Evolutionary conservation across 306 rosid species (phyloP), one percentile per base, ranked within the genome.

Genomic region (Abrus precatorius): DNA sequence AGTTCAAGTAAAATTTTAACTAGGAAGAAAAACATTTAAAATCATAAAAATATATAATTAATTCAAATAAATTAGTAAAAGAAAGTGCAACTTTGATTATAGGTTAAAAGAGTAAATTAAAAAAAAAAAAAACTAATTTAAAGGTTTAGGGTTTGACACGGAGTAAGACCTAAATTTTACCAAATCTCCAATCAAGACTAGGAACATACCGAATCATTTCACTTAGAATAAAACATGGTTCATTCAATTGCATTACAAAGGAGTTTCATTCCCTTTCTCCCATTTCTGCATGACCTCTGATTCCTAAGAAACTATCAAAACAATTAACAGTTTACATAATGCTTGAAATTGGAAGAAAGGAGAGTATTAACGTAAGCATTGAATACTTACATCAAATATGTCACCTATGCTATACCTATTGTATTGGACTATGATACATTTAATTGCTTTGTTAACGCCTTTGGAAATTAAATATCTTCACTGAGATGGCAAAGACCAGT

Each of bases 391-490:
- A 38, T 14, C 43, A 20, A 20, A 50, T 29, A n/a, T 29, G 13
- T 62, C 0, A 59, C 29, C 6, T 63, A 29, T 2, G 3, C 55
- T 2, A 20, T 9, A 47, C 9, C 45, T 59, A 53, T 36, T 2
- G 20, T 20, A 11, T 54, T 5, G 50, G 14, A 48, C 32, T 52
- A 71, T 52, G 50, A 33, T 64, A 73, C 67, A 47, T 66, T 45
- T 68, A 67, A 48, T 28, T 49, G 34, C 9, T 3, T 2, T 36
- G 60, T 34, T 79, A 79, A 32, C 78, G 84, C 3, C 82, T 9
- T 49, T 87, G 90, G 60, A 87, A 87, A 59, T 84, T 87, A 34
- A 87, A 64, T 34, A 70, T 56, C 63, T 78, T 87, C 2, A 84
- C 13, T 53, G 86, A 74, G 2, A 65, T 7, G 34, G 88, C 88